Conservation (phyloP, 108 stramenopile genomes). For the Pseudonitzschia delicatissima region DNA sequence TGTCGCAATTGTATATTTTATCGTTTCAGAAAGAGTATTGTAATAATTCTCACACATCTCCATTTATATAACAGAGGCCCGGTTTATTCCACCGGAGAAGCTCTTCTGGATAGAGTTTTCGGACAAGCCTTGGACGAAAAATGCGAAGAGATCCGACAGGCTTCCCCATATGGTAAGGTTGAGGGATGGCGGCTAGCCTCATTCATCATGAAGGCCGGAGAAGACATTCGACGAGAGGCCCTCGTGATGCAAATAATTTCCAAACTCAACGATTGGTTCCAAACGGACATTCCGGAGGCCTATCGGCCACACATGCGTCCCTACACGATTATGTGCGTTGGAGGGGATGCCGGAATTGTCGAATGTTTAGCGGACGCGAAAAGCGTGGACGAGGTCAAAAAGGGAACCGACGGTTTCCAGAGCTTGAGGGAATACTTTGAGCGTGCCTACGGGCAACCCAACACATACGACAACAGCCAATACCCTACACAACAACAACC, state of each 20-base stretch:
- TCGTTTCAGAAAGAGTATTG: no score
- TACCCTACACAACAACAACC: neutral
- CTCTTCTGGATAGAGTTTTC: constrained; percentile 69
- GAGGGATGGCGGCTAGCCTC: constrained; percentile 82
- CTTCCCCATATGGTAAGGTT: constrained; percentile 73
- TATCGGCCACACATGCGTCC: constrained; percentile 77
- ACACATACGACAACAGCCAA: constrained; percentile 6
- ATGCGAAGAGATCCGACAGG: constrained; percentile 66
- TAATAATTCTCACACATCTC: neutral
- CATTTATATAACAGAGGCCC: neutral
- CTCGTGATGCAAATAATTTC: constrained; percentile 86
- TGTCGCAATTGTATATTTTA: neutral
- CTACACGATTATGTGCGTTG: constrained; percentile 89
- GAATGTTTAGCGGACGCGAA: constrained; percentile 86
- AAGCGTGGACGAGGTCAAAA: constrained; percentile 87
- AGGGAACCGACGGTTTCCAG: constrained; percentile 70
- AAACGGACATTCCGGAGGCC: constrained; percentile 64
- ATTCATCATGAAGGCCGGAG: constrained; percentile 87
- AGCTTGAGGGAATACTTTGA: constrained; percentile 74
- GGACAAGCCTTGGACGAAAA: constrained; percentile 70
- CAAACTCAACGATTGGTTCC: constrained; percentile 75
- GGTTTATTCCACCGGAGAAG: constrained; percentile 9
- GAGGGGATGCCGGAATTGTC: constrained; percentile 81
- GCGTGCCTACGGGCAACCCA: constrained; percentile 68
- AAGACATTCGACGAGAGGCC: constrained; percentile 88